Evolutionary conservation across 139 green algal genomes (phyloP), one percentile per base, ranked within the genome.

Genomic region (Chlamydomonas asymmetrica): DNA sequence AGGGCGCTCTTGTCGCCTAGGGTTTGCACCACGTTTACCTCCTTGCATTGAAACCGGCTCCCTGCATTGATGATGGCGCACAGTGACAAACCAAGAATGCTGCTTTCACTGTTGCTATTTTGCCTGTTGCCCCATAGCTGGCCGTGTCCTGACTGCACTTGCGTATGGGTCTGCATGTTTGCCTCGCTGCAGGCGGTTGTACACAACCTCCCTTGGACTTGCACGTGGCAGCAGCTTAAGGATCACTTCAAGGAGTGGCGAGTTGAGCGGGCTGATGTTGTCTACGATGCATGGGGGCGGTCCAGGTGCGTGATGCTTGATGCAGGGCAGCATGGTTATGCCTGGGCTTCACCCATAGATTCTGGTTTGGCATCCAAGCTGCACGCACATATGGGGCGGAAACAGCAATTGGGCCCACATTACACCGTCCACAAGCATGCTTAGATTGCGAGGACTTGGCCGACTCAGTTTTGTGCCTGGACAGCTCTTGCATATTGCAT

Each of bases 151-250:
- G 13, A 27, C 48, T 27, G 16, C 48, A n/a, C n/a, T n/a, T n/a
- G n/a, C n/a, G n/a, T n/a, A n/a, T n/a, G n/a, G n/a, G n/a, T n/a
- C n/a, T 67, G 57, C 31, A 73, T 39, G 7, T 8, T 76, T 35
- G 72, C 27, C 39, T 43, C 5, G 4, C 40, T 29, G 31, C 85
- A 94, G 91, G 92, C 95, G 27, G 93, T 97, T 27, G 93, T 97
- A 38, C 93, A 97, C 85, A 97, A 97, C 76, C 84, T 97, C 25
- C 93, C 93, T 0, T 97, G 93, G 93, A 87, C 85, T 43, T 94
- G 86, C 88, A 93, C 88, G 3, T 96, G 92, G 91, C 90, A 97
- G 85, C 79, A 93, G 75, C 86, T 97, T 23, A 94, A 94, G 82
- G 92, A 97, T 67, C 78, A 80, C 2, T 97, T 97, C 82, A 80